Conservation (phyloP, 2,329 filamentous ascomycete genomes). For the Trematosphaeria pertusa region DNA sequence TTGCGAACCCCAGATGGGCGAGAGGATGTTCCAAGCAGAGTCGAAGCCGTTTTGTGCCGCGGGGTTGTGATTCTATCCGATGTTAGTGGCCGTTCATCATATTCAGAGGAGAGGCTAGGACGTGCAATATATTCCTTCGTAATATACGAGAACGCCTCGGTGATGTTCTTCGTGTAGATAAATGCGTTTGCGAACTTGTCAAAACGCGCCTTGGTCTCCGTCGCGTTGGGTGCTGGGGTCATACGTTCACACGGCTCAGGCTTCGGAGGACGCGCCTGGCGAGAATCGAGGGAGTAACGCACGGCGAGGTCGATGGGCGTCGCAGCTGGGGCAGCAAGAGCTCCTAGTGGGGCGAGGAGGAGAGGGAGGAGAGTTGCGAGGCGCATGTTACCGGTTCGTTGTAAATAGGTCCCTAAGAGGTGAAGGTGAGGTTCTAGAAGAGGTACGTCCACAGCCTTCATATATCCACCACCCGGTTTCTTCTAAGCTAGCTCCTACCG, state of each 20-base stretch:
- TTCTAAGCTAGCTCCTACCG: too few relatives aligned
- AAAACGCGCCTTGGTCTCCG: conserved; percentile 23
- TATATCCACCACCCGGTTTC: too few relatives aligned
- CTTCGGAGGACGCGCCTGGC: conserved; percentile 26
- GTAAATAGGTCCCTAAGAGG: too few relatives aligned
- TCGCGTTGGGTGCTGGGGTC: conserved; percentile 14
- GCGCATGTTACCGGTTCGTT: too few relatives aligned
- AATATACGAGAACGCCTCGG: conserved; percentile 37
- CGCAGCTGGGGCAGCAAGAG: conserved; percentile 22
- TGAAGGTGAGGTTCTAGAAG: too few relatives aligned
- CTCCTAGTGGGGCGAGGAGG: conserved; percentile 21
- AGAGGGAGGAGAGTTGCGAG: conserved; percentile 18
- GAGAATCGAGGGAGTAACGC: conserved; percentile 13
- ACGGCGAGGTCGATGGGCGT: background rate
- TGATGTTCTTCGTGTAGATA: conserved; percentile 37
- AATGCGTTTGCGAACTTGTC: conserved; percentile 36
- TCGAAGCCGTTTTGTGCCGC: conserved; percentile 36
- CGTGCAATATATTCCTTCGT: conserved; percentile 35
- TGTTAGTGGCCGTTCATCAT: background rate
- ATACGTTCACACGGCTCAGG: conserved; percentile 33
- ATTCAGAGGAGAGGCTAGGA: background rate
- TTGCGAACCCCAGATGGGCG: conserved; percentile 30
- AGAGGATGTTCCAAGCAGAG: conserved; percentile 34
- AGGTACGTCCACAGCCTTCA: too few relatives aligned
- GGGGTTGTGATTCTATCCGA: conserved; percentile 38